Evolutionary conservation across 2,329 filamentous ascomycete genomes (phyloP), one percentile per base, ranked within the genome.

Genomic region (Orbilia oligospora): DNA sequence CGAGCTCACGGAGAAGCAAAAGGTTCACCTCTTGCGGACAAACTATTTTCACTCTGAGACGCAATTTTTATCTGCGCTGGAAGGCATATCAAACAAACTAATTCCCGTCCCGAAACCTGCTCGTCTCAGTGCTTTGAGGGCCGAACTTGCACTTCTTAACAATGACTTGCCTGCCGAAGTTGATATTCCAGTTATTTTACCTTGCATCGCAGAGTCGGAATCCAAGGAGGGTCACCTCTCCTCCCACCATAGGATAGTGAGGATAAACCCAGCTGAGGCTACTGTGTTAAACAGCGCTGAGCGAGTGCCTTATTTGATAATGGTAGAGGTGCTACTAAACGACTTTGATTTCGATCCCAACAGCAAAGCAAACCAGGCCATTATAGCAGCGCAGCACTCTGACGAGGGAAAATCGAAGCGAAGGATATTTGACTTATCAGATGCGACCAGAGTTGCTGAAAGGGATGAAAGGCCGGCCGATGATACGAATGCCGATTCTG

Each of bases 281-380:
- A 95, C 93, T 0, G 93, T 94, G 69, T 85, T 96, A 65, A 96
- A 96, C 84, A 96, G 93, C 83, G 93, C 93, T 3, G 92, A 96
- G 83, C 92, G 94, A 83, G 93, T 96, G 53, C 93, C 93, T 0
- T 96, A 94, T 84, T 85, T 96, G 63, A 87, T 96, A 30, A 94
- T 96, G 92, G 89, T 95, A 1, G 93, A 96, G 83, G 90, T 96
- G 22, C 85, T 96, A 58, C 87, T 91, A 24, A 92, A 95, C 80
- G 93, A 96, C 82, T 95, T 96, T 82, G 91, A 91, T 38, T 96
- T 96, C 81, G 91, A 95, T 81, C 92, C 92, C 0, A 89, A 91
- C 36, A 91, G 90, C 0, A 86, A 88, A 30, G 91, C 93, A 80
- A 96, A 96, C 81, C 88, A 91, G 82, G 87, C 89, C 66, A 85